Percentiles rank a stretch among this genome's conserved stretches.
phyloP scores from a whole-genome alignment of 345 rosid genomes.

The Pseudoturritis turrita region DNA sequence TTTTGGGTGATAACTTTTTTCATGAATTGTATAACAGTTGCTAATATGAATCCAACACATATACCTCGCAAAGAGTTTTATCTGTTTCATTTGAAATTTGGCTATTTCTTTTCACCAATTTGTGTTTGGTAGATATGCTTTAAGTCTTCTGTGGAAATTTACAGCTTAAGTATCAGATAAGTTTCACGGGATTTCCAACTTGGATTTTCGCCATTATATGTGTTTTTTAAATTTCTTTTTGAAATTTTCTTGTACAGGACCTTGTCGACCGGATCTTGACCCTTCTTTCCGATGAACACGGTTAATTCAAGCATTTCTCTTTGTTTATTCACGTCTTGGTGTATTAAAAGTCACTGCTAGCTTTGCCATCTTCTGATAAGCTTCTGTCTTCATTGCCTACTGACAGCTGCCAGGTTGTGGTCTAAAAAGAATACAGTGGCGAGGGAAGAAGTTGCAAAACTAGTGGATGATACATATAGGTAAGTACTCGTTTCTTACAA shows the following conservation, averaged over 20 bases:
- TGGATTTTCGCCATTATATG: not conserved
- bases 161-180: not conserved
- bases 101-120: not conserved
- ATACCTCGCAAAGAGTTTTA: not conserved
- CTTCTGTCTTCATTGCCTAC: not conserved
- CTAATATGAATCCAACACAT: not conserved
- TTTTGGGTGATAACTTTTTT: not conserved
- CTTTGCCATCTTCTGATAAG: constrained; percentile 10
- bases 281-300: constrained; percentile 69
- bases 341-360: not conserved
- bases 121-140: not conserved
- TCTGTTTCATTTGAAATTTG: not conserved
- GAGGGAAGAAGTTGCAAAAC: constrained; percentile 84
- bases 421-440: constrained; percentile 61
- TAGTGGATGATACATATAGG: constrained; percentile 94
- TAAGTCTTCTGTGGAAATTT: not conserved
- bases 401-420: constrained; percentile 63
- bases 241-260: constrained; percentile 48
- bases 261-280: constrained; percentile 77
- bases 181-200: not conserved
- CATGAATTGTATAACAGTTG: not conserved
- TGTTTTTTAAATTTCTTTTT: not conserved
- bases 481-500: constrained; percentile 2
- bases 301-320: constrained; percentile 32
- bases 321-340: not conserved